Base-by-base conservation (phyloP, 768 basidiomycete genomes). In the Trametopsis cervina region DNA sequence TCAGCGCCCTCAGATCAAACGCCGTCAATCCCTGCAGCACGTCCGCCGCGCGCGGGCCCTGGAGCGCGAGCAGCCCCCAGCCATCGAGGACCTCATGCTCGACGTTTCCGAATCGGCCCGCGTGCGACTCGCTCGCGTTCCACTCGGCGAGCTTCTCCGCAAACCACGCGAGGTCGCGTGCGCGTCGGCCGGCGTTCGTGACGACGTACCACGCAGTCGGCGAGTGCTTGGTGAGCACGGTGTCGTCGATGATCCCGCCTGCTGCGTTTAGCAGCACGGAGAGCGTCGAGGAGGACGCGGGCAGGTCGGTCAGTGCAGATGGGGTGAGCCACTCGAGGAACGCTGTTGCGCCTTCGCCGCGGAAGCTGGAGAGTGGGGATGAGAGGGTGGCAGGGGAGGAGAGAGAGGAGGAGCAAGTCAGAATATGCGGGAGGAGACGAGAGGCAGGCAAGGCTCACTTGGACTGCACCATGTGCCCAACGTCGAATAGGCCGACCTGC, bases 391-490 rank as follows among this genome's bases (percentile, higher is more conserved):
- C n/a, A n/a, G 29, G 29, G 29, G 29, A 33, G 15, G 9, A 26
- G 1, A 40, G 29, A 18, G 4, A 9, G 37, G 17, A 24, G 24
- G 46, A 22, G 2, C 27, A 33, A 33, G 39, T 24, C 11, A n/a
- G 17, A 18, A 18, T 22, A 42, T 2, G 15, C n/a, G n/a, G n/a
- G n/a, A n/a, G n/a, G n/a, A n/a, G n/a, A n/a, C n/a, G n/a, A n/a
- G n/a, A n/a, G n/a, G n/a, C n/a, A n/a, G n/a, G n/a, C n/a, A 9
- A 46, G 27, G 49, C 77, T 41, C 58, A 92, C 90, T 81, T 85
- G 26, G 82, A 80, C 64, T 98, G 95, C 13, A 98, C 88, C 95
- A 99, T 99, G 66, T 99, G 96, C 18, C 90, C 90, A 22, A 99
- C 96, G 60, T 99, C 96, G 63, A 99, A 99, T 25, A 99, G 72